A percentile compares a stretch with the other conserved stretches of the same genome.
These are phyloP conservation scores for Neophaeococcomyces aloes DNA, from an alignment of 2,329 filamentous ascomycete species.

Conservation along the genomic window DNA sequence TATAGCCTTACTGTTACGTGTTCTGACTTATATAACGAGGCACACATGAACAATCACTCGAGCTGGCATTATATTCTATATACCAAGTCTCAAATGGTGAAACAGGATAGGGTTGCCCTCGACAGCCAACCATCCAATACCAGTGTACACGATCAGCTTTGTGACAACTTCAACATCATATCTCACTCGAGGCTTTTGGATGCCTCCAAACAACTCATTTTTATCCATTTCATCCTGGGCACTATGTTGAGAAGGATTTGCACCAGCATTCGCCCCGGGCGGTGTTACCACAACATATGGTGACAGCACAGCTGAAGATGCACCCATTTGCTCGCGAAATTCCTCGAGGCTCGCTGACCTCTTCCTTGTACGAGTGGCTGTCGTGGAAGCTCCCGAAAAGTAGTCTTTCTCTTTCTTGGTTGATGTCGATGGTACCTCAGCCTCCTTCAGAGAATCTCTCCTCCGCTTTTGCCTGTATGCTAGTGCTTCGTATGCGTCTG, in stretches of 20 bases:
- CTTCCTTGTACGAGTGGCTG: conserved; percentile 9
- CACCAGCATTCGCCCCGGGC: conserved; percentile 17
- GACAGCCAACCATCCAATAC: conserved; percentile 77
- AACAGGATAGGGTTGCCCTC: conserved; percentile 66
- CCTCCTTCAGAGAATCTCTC: conserved; percentile 44
- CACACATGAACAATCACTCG: not conserved
- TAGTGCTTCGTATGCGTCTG: conserved; percentile 89
- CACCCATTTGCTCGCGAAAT: conserved; percentile 65
- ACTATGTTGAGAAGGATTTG: not conserved
- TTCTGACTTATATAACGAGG: not conserved
- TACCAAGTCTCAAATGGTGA: conserved; percentile 32
- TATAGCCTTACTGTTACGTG: not conserved
- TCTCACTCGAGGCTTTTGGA: conserved; percentile 77
- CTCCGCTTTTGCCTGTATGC: conserved; percentile 71
- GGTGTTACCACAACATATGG: conserved; percentile 22
- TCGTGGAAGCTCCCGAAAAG: conserved; percentile 3
- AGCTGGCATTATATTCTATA: not conserved
- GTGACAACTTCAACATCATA: conserved; percentile 99
- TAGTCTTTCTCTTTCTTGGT: conserved; percentile 11
- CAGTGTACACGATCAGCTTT: conserved; percentile 87
- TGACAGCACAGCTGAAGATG: conserved; percentile 37
- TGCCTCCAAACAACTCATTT: conserved; percentile 69
- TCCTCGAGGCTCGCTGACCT: conserved; percentile 41
- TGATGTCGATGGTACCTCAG: conserved; percentile 10
- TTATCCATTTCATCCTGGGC: conserved; percentile 39